Conservation (phyloP, 768 basidiomycete species). For the Mycena maculata region DNA sequence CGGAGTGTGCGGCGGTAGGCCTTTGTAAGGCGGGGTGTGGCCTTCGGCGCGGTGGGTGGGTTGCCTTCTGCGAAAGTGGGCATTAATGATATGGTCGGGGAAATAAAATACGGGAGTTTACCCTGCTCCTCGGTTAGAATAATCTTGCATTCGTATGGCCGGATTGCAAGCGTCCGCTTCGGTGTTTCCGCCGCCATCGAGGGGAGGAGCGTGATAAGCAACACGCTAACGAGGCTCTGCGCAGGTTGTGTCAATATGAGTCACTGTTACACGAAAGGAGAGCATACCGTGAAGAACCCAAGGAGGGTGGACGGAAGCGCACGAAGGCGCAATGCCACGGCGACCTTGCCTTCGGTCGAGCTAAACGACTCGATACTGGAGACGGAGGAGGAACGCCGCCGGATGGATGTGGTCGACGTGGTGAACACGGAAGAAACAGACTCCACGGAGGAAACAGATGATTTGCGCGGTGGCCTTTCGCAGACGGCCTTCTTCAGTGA, state of each 20-base stretch:
- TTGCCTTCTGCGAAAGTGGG: not conserved
- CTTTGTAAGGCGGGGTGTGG: not conserved
- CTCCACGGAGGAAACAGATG: not conserved
- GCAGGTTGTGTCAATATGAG: too few relatives aligned
- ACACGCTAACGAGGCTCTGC: not conserved
- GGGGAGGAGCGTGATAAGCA: not conserved
- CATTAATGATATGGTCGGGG: not conserved
- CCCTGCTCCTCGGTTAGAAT: not conserved
- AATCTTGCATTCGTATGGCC: not conserved
- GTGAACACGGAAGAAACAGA: not conserved
- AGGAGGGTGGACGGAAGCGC: not conserved
- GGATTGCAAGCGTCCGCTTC: not conserved
- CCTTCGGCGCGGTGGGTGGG: not conserved
- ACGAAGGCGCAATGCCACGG: not conserved
- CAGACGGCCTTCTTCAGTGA: not conserved
- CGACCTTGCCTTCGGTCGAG: constrained; percentile 7
- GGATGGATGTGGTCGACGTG: not conserved
- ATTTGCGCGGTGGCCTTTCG: not conserved
- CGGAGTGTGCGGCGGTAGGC: constrained; percentile 13
- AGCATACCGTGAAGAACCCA: not conserved
- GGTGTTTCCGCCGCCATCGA: not conserved
- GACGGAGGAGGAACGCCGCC: constrained; percentile 10
- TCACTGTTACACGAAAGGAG: not conserved
- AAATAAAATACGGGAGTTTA: not conserved
- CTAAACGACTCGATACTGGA: constrained; percentile 22